Evolutionary conservation across 2,329 filamentous ascomycete genomes (phyloP).

Genomic region (Onygenales sp.): DNA sequence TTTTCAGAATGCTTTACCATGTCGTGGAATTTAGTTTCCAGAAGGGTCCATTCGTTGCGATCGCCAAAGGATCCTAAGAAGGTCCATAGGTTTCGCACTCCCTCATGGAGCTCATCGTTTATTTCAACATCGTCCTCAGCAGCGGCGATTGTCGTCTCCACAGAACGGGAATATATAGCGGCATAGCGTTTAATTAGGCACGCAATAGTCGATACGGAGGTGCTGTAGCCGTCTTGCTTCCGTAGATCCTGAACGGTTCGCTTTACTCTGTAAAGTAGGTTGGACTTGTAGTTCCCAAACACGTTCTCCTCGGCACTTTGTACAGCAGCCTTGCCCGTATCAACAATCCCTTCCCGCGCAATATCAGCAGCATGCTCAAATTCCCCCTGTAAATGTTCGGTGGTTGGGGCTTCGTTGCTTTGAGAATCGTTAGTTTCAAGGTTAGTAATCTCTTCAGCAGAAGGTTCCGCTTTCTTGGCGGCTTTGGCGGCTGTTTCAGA

Average conservation of each 20-base stretch:
- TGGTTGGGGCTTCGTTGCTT: conserved; percentile 43
- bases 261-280: conserved; percentile 66
- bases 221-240: conserved; percentile 69
- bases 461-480: conserved; percentile 63
- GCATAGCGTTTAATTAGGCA: conserved; percentile 70
- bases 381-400: conserved; percentile 54
- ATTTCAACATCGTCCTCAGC: conserved; percentile 62
- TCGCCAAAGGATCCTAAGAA: conserved; percentile 75
- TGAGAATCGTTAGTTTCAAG: conserved; percentile 40
- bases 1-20: conserved; percentile 65
- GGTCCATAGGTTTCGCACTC: conserved; percentile 70
- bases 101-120: conserved; percentile 66
- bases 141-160: conserved; percentile 56
- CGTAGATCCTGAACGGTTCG: conserved; percentile 64
- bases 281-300: conserved; percentile 60
- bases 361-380: conserved; percentile 42
- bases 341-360: conserved; percentile 25
- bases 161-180: conserved; percentile 63
- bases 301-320: conserved; percentile 67
- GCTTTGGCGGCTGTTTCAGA: conserved; percentile 66
- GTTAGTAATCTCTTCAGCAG: conserved; percentile 46
- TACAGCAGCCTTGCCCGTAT: conserved; percentile 47
- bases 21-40: conserved; percentile 58
- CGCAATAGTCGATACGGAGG: conserved; percentile 72
- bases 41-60: conserved; percentile 61